phyloP scores from a whole-genome alignment of 1,139 yeast genomes.

The Lodderomyces orthopsilosis region DNA sequence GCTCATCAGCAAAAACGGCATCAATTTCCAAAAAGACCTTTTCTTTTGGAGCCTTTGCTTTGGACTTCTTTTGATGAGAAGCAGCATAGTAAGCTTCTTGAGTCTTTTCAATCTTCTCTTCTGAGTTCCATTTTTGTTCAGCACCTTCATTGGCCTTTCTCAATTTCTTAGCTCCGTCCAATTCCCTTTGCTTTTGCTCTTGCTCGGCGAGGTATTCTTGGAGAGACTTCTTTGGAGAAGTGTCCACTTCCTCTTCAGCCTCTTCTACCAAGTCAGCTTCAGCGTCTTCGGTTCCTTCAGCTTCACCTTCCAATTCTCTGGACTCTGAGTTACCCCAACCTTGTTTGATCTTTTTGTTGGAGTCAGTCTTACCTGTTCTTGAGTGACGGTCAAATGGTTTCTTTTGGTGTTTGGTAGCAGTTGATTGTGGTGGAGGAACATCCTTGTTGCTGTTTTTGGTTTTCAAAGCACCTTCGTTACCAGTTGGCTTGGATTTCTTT shows the following conservation, averaged over 20 bases:
- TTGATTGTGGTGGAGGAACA: conserved; percentile 56
- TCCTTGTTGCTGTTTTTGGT: conserved; percentile 73
- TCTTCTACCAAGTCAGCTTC: conserved; percentile 40
- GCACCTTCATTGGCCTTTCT: conserved; percentile 63
- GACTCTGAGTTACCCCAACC: conserved; percentile 80
- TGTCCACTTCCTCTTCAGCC: conserved; percentile 41
- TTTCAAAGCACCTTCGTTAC: conserved; percentile 89
- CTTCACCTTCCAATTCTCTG: conserved; percentile 58
- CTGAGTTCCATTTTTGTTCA: conserved; percentile 58
- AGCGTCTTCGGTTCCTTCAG: conserved; percentile 63
- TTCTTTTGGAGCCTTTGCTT: conserved; percentile 63
- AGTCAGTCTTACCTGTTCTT: conserved; percentile 78
- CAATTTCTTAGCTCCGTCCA: conserved; percentile 38
- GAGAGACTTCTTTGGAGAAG: conserved; percentile 56
- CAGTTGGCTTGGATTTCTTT: conserved; percentile 72
- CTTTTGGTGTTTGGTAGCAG: conserved; percentile 57
- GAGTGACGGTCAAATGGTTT: conserved; percentile 79
- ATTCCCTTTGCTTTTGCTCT: conserved; percentile 45
- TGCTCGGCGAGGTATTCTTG: conserved; percentile 73
- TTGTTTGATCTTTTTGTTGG: conserved; percentile 78
- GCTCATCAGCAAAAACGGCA: conserved; percentile 60
- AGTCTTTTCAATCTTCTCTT: conserved; percentile 61
- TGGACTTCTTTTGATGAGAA: conserved; percentile 57
- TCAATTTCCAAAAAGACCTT: conserved; percentile 67
- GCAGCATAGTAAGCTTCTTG: conserved; percentile 56